A percentile compares a stretch with the other conserved stretches of the same genome.
Conservation (phyloP, 805 yeast genomes). For the Kodamaea leandrae region DNA sequence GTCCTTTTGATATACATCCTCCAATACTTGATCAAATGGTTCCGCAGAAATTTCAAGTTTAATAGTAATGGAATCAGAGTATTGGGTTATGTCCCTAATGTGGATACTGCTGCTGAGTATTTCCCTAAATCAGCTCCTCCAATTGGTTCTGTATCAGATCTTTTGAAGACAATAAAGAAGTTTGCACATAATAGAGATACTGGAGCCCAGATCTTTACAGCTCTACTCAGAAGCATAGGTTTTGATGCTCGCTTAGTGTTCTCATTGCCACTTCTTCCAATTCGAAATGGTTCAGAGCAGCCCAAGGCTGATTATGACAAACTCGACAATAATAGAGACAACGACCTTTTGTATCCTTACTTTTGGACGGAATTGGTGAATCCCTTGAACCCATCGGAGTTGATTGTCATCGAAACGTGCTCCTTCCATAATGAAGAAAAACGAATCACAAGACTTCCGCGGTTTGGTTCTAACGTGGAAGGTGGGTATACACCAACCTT, state of each 20-base stretch:
- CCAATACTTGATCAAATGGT: slow-evolving; percentile 35
- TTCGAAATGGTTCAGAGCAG: slow-evolving; percentile 15
- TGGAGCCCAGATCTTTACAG: slow-evolving; percentile 33
- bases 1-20: slow-evolving; percentile 26
- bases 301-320: slow-evolving; percentile 23
- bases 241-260: slow-evolving; percentile 30
- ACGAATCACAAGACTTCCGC: slow-evolving; percentile 19
- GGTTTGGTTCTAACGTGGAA: slow-evolving; percentile 11
- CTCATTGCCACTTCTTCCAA: slow-evolving; percentile 27
- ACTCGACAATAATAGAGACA: slow-evolving; percentile 24
- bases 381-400: slow-evolving; percentile 24
- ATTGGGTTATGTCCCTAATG: slow-evolving; percentile 25
- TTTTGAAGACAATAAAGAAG: slow-evolving; percentile 16
- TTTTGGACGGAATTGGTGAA: slow-evolving; percentile 37
- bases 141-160: slow-evolving; percentile 10
- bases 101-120: slow-evolving; percentile 14
- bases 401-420: slow-evolving; percentile 26
- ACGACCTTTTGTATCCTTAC: slow-evolving; percentile 34
- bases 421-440: slow-evolving; percentile 30
- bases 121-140: slow-evolving; percentile 20
- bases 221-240: slow-evolving; percentile 26
- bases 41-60: slow-evolving; percentile 28
- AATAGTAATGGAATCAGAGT: slow-evolving; percentile 30
- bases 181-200: slow-evolving; percentile 33
- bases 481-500: slow-evolving; percentile 16